phyloP scores from a whole-genome alignment of 768 basidiomycete species.

The Leccinum variicolor region DNA sequence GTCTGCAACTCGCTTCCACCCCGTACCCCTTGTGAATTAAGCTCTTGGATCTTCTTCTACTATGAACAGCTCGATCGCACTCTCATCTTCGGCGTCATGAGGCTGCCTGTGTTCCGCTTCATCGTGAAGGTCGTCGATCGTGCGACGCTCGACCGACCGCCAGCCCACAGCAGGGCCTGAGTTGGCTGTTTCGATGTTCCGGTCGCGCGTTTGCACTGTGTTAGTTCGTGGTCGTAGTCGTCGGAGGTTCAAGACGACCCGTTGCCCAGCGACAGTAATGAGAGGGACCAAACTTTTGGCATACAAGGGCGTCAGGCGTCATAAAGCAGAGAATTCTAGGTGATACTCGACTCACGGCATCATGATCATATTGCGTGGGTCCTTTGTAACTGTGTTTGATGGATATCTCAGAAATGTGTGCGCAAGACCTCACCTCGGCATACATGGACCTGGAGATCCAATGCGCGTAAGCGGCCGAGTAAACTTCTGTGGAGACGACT shows the following conservation, averaged over 20 bases:
- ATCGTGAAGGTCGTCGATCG: neutral
- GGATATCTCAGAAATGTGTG: neutral
- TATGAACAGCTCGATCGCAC: neutral
- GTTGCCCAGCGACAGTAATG: constrained; percentile 15
- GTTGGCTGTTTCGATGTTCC: neutral
- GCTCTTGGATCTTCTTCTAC: neutral
- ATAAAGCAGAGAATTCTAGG: neutral
- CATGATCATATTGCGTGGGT: neutral
- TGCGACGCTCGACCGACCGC: neutral
- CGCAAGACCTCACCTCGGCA: neutral
- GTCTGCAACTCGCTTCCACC: neutral
- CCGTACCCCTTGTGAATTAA: neutral
- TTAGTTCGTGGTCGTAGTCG: neutral
- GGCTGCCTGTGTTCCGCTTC: neutral
- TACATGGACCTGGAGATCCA: neutral
- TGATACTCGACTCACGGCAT: neutral
- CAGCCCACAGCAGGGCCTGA: neutral
- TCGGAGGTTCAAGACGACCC: constrained; percentile 16
- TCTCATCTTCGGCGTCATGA: neutral
- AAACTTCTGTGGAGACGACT: neutral
- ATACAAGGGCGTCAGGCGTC: neutral
- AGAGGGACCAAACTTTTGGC: constrained; percentile 10
- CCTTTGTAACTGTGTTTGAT: neutral
- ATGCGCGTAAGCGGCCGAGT: neutral
- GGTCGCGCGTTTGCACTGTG: neutral